Base-by-base conservation (phyloP, 2,329 filamentous ascomycete species). In the Cladosporium cucumerinum region DNA sequence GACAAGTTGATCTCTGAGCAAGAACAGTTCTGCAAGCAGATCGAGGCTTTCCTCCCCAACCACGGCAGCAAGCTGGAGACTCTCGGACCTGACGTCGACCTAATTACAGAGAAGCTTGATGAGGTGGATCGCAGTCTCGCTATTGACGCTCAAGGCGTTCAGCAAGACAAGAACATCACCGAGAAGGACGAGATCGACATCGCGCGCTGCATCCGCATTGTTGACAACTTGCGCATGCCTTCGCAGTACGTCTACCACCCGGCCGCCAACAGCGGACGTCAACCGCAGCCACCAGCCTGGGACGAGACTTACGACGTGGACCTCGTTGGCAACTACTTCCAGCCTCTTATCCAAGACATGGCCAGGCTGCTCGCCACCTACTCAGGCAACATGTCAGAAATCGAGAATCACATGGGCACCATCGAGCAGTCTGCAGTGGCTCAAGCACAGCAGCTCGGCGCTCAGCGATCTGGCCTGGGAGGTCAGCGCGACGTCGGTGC, bases 1-100 rank as follows among this genome's bases (percentile, higher is more conserved):
- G 94, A 99, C 77, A 85, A 86, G 65, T 87, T 89, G 69, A 94
- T 99, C 71, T 86, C 92, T 71, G 84, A 85, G 62, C 92, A 95
- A 74, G 93, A 96, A 72, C 77, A 81, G 66, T 89, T 89, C 77
- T 89, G 91, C 74, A 87, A 90, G 70, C 87, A 96, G 70, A 88
- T 94, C 65, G 88, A 91, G 48, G 79, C 80, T 67, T 86, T 91
- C 61, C 80, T 90, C 43, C 85, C 86, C 2, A 79, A 79, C 3
- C 86, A 92, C 71, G 85, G 86, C 12, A 80, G 85, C 43, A 85
- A 87, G 34, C 83, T 93, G 59, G 82, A 86, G 57, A 86, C 84
- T 51, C 82, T 96, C 34, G 83, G 85, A 2, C 84, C 84, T 26
- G 88, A 90, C 69, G 87, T 90, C 36, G 84, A 86, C 10, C 86